Evolutionary conservation across 2,329 filamentous ascomycete genomes (phyloP), one percentile per base, ranked within the genome.

Genomic region (Aspergillus sp.): DNA sequence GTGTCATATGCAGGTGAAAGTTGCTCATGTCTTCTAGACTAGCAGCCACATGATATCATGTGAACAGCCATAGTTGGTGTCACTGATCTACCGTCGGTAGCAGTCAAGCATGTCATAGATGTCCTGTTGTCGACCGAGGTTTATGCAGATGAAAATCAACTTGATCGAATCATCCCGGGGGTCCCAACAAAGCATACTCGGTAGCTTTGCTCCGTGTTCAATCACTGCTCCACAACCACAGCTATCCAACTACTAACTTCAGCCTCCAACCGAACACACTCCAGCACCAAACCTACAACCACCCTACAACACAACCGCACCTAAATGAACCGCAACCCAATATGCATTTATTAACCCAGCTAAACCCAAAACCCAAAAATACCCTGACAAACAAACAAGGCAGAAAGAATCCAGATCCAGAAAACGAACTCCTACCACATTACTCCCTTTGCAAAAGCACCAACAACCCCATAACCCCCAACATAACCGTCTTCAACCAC

Each of bases 401-500:
- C 15, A 19, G 10, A 48, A 48, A n/a, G 23, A 27, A 27, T 13
- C 10, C 19, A 48, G 13, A 27, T 2, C 25, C 25, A 25, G 25
- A 23, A 48, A 47, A 57, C 17, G 7, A 36, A 44, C 42, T 19
- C 23, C 23, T 13, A 36, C 32, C 32, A 52, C 58, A 61, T 71
- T 81, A 97, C 81, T 99, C 95, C 71, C 93, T 82, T 76, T 99
- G 95, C 69, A 99, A 76, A 51, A 99, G 89, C 25, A 97, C 95
- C 80, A 96, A 87, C 70, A 97, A 75, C 1, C 94, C 95, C 95
- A 99, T 99, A 54, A 97, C 84, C 1, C 91, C 94, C 71, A 99
- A 77, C 88, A 98, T 91, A 25, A 88, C 94, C 47, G 91, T 96
- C 85, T 99, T 99, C 69, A 98, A 77, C 94, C 94, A 98, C 5